phyloP scores from a whole-genome alignment of 1,139 yeast species.

The Pichia sp. region DNA sequence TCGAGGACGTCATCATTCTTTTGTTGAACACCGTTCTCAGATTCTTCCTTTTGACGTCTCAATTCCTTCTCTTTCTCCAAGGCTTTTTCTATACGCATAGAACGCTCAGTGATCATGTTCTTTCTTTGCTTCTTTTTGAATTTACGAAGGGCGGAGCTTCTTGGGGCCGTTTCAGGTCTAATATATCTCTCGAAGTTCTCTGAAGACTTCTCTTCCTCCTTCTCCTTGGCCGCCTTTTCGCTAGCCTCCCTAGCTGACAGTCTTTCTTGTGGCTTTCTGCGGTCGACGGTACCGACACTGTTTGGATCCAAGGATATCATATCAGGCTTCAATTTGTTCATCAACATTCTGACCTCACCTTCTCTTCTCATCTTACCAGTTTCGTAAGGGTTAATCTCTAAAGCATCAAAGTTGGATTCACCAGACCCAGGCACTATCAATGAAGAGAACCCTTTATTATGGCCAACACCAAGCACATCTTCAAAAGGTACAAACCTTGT shows the following conservation, averaged over 20 bases:
- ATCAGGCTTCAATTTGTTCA: conserved; percentile 89
- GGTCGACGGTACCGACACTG: conserved; percentile 80
- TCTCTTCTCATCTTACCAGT: conserved; percentile 92
- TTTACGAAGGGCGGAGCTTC: conserved; percentile 78
- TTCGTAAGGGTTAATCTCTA: conserved; percentile 90
- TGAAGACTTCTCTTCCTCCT: conserved; percentile 34
- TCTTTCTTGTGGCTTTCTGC: conserved; percentile 58
- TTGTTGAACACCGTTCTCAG: conserved; percentile 31
- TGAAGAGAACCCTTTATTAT: conserved; percentile 70
- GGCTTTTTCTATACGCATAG: conserved; percentile 73
- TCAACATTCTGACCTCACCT: conserved; percentile 76
- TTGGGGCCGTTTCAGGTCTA: conserved; percentile 65
- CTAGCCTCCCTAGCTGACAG: conserved; percentile 58
- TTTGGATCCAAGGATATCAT: conserved; percentile 89
- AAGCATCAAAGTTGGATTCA: conserved; percentile 95
- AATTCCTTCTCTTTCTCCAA: conserved; percentile 69
- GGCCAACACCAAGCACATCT: conserved; percentile 90
- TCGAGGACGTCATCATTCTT: conserved; percentile 44
- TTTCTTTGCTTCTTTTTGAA: conserved; percentile 79
- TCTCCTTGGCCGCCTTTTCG: conserved; percentile 39
- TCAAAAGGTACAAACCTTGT: conserved; percentile 87
- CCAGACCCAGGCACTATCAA: conserved; percentile 94
- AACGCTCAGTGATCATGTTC: conserved; percentile 86
- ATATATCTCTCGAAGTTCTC: conserved; percentile 36
- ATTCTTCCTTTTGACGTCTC: conserved; percentile 51